Evolutionary conservation across 192 early-diverging fungal genomes (phyloP).

Genomic region (Gonapodya sp.): DNA sequence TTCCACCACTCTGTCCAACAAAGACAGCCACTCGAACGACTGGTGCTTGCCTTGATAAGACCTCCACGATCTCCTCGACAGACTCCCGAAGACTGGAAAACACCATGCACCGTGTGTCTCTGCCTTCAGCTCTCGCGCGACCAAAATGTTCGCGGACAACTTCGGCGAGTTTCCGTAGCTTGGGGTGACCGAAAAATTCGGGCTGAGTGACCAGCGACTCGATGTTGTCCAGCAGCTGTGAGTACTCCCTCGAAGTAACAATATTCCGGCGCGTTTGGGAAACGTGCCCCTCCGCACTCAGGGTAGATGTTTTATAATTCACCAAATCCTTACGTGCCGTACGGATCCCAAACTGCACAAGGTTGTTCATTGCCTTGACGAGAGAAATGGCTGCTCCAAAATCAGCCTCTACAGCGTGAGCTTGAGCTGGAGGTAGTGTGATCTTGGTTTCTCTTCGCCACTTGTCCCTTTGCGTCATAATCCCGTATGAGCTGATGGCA

Average conservation of each 20-base stretch:
- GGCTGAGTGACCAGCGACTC: conserved; percentile 24
- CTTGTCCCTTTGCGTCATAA: too few relatives aligned
- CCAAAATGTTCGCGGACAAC: conserved; percentile 62
- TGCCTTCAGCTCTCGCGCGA: conserved; percentile 6
- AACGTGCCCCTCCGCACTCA: conserved; percentile 11
- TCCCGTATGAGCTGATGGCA: too few relatives aligned
- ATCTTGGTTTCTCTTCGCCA: not conserved
- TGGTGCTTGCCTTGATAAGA: conserved; percentile 50
- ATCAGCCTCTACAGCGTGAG: conserved; percentile 30
- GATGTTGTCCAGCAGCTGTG: conserved; percentile 27
- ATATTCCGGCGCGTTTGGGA: conserved; percentile 25
- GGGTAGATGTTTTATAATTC: conserved; percentile 12
- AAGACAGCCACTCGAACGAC: conserved; percentile 60
- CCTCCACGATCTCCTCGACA: conserved; percentile 67
- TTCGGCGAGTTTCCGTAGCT: conserved; percentile 55
- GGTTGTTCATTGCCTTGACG: conserved; percentile 32
- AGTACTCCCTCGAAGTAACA: conserved; percentile 24
- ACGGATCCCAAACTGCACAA: conserved; percentile 33
- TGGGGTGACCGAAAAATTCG: conserved; percentile 65
- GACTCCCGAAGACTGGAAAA: conserved; percentile 78
- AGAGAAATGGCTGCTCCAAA: conserved; percentile 45
- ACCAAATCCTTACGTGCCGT: conserved; percentile 23
- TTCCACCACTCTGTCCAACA: conserved; percentile 59
- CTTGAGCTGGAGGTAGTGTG: not conserved
- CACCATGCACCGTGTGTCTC: conserved; percentile 62